Conservation (phyloP, 441 rosid genomes). For the Adansonia grandidieri region DNA sequence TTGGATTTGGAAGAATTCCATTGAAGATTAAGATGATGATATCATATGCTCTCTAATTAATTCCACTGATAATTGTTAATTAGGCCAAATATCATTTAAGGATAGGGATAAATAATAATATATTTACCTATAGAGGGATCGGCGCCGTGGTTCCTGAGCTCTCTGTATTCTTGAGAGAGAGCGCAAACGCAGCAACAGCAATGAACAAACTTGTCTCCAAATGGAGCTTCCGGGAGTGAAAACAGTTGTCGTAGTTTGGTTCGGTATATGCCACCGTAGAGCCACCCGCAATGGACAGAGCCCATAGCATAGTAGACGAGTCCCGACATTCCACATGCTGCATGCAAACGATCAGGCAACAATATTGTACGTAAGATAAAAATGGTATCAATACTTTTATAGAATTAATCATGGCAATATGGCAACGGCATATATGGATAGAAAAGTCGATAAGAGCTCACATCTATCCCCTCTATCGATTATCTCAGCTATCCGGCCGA, state of each 20-base stretch:
- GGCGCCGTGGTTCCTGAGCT: slow-evolving; percentile 49
- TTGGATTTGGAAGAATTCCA: background rate
- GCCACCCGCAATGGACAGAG: slow-evolving; percentile 42
- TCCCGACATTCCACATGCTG: slow-evolving; percentile 43
- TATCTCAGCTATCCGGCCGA: slow-evolving; percentile 58
- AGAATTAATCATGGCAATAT: no score
- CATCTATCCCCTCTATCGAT: slow-evolving; percentile 53
- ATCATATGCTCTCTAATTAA: no score
- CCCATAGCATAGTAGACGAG: slow-evolving; percentile 43
- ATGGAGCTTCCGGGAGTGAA: slow-evolving; percentile 54
- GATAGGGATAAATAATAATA: no score
- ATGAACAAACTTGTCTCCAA: slow-evolving; percentile 43
- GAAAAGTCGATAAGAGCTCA: slow-evolving; percentile 16
- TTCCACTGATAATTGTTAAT: no score
- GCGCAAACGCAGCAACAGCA: slow-evolving; percentile 51
- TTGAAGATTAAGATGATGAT: background rate
- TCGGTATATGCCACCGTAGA: slow-evolving; percentile 44
- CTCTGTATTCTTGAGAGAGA: slow-evolving; percentile 59
- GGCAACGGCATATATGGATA: background rate
- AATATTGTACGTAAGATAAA: no score
- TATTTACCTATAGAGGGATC: slow-evolving; percentile 48
- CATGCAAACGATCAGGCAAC: background rate
- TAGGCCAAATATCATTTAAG: no score
- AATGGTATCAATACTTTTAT: no score
- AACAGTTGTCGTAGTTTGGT: slow-evolving; percentile 45